These are phyloP conservation scores for Phytopythium aichiense DNA, from an alignment of 352 stramenopile genomes.

Conservation along the genomic window DNA sequence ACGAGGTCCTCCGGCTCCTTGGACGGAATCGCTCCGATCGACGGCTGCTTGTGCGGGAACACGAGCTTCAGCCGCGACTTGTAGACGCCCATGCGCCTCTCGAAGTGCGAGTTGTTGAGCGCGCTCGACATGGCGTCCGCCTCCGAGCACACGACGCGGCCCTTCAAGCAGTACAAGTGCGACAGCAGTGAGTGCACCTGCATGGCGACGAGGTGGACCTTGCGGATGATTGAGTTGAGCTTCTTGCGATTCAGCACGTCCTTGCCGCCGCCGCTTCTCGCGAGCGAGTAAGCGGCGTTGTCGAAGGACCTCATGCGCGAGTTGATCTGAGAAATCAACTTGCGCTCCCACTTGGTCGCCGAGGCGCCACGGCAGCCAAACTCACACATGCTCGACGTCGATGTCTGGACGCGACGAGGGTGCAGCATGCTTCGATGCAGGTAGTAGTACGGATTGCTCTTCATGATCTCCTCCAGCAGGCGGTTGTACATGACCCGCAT, in stretches of 20 bases:
- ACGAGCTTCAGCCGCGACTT: conserved; percentile 66
- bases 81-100: conserved; percentile 74
- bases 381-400: conserved; percentile 23
- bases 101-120: conserved; percentile 69
- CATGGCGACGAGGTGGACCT: conserved; percentile 71
- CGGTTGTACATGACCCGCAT: conserved; percentile 64
- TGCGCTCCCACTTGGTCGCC: conserved; percentile 58
- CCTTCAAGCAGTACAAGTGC: conserved; percentile 65
- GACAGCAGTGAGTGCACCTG: conserved; percentile 69
- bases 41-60: conserved; percentile 33
- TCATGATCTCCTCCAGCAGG: conserved; percentile 57
- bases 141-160: conserved; percentile 41
- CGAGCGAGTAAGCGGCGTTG: conserved; percentile 67
- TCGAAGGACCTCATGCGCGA: conserved; percentile 82
- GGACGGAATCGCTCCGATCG: not conserved
- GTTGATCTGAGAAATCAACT: conserved; percentile 70
- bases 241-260: conserved; percentile 74
- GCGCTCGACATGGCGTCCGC: conserved; percentile 51
- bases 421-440: conserved; percentile 19
- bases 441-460: conserved; percentile 74
- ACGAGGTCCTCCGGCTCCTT: conserved; percentile 49
- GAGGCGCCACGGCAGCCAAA: conserved; percentile 51
- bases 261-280: conserved; percentile 44
- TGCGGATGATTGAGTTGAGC: conserved; percentile 79
- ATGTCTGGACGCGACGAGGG: conserved; percentile 10